phyloP scores from a whole-genome alignment of 805 yeast species.

The Saccharomyces cerevisiae region DNA sequence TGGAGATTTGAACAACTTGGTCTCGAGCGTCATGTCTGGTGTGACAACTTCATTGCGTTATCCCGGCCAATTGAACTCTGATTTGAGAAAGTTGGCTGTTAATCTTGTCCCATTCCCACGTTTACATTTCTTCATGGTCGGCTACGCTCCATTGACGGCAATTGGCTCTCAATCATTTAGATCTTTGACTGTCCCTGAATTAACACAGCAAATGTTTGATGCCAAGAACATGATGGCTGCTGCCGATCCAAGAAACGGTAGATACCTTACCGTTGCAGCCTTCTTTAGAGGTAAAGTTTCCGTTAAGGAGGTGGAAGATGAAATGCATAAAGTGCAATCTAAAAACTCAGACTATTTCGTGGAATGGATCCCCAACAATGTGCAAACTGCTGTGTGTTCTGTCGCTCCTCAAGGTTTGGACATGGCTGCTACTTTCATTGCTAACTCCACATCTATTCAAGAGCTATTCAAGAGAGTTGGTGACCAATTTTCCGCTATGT shows the following conservation, averaged over 20 bases:
- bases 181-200: constrained; percentile 79
- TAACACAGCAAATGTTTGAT: constrained; percentile 90
- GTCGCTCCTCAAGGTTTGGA: constrained; percentile 81
- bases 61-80: constrained; percentile 93
- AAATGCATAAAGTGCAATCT: constrained; percentile 76
- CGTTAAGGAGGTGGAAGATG: constrained; percentile 90
- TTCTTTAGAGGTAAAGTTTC: constrained; percentile 91
- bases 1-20: constrained; percentile 70
- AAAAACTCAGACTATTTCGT: constrained; percentile 79
- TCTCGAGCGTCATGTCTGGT: constrained; percentile 90
- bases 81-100: constrained; percentile 86
- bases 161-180: constrained; percentile 75
- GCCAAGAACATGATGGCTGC: constrained; percentile 95
- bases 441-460: constrained; percentile 88
- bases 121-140: constrained; percentile 91
- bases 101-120: constrained; percentile 93
- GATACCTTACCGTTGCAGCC: constrained; percentile 88
- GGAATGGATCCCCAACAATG: constrained; percentile 94
- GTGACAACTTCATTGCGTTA: constrained; percentile 88
- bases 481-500: constrained; percentile 86
- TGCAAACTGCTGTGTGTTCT: constrained; percentile 87
- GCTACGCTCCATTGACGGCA: constrained; percentile 86
- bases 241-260: constrained; percentile 81
- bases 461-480: constrained; percentile 85
- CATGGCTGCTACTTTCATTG: constrained; percentile 88